Evolutionary conservation across 768 basidiomycete genomes (phyloP).

Genomic region (Amylocystis lapponica): DNA sequence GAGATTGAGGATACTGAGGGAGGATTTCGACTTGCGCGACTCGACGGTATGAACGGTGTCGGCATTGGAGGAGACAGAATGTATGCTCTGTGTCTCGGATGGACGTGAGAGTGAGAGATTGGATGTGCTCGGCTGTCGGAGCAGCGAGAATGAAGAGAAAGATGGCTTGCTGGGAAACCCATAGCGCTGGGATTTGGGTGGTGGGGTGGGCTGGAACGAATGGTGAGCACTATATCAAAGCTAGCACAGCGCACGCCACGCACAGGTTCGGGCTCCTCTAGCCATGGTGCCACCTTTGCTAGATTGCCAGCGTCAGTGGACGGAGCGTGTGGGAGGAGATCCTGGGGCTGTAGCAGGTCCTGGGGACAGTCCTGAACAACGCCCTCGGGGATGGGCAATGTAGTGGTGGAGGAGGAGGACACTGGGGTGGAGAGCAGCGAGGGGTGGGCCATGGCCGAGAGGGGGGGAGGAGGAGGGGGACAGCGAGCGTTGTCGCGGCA

Average conservation of each 20-base stretch:
- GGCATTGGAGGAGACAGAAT: conserved; percentile 20
- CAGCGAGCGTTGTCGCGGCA: no score
- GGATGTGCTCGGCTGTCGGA: conserved; percentile 27
- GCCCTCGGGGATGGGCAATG: background rate
- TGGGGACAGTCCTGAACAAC: background rate
- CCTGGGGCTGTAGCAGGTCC: conserved; percentile 9
- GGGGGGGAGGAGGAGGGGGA: no score
- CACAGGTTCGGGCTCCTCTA: conserved; percentile 7
- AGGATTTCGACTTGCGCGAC: conserved; percentile 45
- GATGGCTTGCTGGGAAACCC: conserved; percentile 36
- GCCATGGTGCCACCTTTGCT: conserved; percentile 17
- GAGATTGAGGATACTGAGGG: conserved; percentile 33
- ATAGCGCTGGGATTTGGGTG: conserved; percentile 33
- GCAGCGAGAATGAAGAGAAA: conserved; percentile 35
- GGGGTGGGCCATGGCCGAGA: no score
- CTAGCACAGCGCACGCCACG: background rate
- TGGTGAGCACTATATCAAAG: conserved; percentile 2
- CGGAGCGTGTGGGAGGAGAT: conserved; percentile 11
- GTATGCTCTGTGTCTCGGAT: conserved; percentile 17
- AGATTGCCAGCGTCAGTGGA: conserved; percentile 9
- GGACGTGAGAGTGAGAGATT: conserved; percentile 15
- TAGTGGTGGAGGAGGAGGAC: background rate
- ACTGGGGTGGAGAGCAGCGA: no score
- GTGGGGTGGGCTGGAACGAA: conserved; percentile 35
- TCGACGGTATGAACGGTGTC: conserved; percentile 24